A percentile compares a stretch with the other conserved stretches of the same genome.
Evolutionary conservation across 305 asterid species (phyloP).

Genomic region (Caryopteris hybrid): DNA sequence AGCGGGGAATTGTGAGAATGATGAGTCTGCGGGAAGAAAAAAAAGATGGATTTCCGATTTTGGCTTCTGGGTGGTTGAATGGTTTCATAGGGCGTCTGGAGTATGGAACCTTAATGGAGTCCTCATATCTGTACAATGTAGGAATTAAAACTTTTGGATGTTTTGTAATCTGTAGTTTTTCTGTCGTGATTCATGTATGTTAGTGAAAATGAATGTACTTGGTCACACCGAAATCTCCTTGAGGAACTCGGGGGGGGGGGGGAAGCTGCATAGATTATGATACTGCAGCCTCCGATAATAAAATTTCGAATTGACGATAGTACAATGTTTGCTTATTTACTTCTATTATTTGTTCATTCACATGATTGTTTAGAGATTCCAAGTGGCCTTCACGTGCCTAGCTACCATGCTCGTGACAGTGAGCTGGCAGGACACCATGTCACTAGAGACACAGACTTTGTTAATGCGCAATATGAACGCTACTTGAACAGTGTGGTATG

Average conservation of each 20-base stretch:
- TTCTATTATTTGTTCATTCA: background rate
- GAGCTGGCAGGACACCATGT: slow-evolving; percentile 37
- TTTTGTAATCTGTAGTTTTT: background rate
- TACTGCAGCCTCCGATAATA: too few relatives aligned
- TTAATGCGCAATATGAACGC: slow-evolving; percentile 66
- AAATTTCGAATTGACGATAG: background rate
- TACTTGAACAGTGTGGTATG: slow-evolving; percentile 58
- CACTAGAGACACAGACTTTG: slow-evolving; percentile 48
- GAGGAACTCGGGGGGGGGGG: background rate
- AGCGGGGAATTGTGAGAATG: too few relatives aligned
- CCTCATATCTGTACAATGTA: background rate
- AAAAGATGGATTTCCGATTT: too few relatives aligned
- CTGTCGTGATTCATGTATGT: background rate
- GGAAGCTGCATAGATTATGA: background rate
- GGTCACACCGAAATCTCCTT: background rate
- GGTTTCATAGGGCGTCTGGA: too few relatives aligned
- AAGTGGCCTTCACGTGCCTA: slow-evolving; percentile 38
- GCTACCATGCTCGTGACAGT: slow-evolving; percentile 37
- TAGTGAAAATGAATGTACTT: background rate
- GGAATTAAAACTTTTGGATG: background rate
- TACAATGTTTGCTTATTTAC: background rate
- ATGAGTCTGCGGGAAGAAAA: too few relatives aligned
- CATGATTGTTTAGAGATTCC: slow-evolving; percentile 38
- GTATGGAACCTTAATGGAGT: too few relatives aligned
- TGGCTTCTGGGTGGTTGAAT: too few relatives aligned